Conservation (phyloP, 495 filamentous ascomycete species). For the Halenospora varia region DNA sequence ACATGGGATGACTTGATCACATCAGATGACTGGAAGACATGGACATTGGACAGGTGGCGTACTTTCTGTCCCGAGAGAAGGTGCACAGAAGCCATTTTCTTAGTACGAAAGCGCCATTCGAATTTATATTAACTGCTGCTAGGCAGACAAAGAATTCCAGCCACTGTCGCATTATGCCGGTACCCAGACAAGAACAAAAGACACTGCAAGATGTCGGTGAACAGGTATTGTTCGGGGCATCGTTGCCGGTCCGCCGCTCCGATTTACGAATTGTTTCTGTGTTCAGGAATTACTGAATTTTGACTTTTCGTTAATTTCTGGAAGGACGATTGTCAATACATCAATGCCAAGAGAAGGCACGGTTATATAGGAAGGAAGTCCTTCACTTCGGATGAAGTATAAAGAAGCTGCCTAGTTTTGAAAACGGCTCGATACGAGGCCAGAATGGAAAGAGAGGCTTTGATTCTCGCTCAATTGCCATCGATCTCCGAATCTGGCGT, state of each 20-base stretch:
- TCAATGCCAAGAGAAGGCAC: background rate
- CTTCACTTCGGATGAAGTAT: background rate
- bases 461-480: background rate
- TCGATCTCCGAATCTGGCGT: background rate
- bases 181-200: background rate
- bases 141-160: background rate
- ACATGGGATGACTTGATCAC: background rate
- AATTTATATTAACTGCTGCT: background rate
- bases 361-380: background rate
- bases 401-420: constrained; percentile 1
- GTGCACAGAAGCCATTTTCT: background rate
- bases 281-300: background rate
- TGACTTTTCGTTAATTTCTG: background rate
- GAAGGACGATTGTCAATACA: background rate
- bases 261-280: background rate
- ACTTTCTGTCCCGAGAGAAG: background rate
- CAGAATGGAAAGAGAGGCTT: background rate
- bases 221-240: background rate
- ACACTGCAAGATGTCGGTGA: background rate
- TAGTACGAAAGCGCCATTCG: background rate
- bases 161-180: background rate
- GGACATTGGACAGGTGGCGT: background rate
- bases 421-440: constrained; percentile 1
- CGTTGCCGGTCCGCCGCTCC: constrained; percentile 4
- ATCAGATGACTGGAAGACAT: constrained; percentile 3